Conservation (phyloP, 495 filamentous ascomycete genomes). For the Neohortaea acidophila region DNA sequence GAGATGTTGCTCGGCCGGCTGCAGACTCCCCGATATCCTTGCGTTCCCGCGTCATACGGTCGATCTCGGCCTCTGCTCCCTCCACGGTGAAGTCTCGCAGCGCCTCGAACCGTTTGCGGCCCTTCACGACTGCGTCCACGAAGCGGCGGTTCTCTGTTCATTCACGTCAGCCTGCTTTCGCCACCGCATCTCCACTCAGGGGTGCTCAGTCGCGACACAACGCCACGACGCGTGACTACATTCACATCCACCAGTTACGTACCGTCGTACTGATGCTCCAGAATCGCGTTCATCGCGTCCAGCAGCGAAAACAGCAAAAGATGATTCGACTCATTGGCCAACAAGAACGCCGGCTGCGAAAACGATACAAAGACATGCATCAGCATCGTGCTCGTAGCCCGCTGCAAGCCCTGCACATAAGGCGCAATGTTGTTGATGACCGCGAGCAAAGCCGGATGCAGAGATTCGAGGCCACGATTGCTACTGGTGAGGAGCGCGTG, state of each 20-base stretch:
- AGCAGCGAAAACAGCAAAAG: conserved; percentile 64
- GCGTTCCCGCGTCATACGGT: conserved; percentile 54
- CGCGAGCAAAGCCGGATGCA: conserved; percentile 83
- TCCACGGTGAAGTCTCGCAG: conserved; percentile 88
- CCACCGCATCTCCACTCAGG: too few relatives aligned
- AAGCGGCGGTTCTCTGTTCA: conserved; percentile 66
- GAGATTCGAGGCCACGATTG: conserved; percentile 77
- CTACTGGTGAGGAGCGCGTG: conserved; percentile 82
- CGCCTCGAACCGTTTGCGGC: conserved; percentile 72
- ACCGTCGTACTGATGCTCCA: conserved; percentile 87
- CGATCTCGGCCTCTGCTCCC: conserved; percentile 83
- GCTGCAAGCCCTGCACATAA: conserved; percentile 60
- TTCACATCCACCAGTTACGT: conserved; percentile 21
- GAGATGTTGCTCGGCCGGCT: conserved; percentile 40
- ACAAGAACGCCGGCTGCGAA: conserved; percentile 86
- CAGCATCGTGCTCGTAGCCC: conserved; percentile 62
- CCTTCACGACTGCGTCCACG: conserved; percentile 63
- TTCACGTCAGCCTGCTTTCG: conserved; percentile 11
- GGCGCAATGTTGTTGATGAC: conserved; percentile 87
- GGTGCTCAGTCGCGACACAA: background rate
- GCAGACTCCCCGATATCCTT: conserved; percentile 46
- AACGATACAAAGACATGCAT: conserved; percentile 84
- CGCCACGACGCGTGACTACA: background rate
- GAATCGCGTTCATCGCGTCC: conserved; percentile 78
- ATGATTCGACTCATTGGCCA: conserved; percentile 91